Base-by-base conservation (phyloP, 139 green algal species). In the Volvox africanus region DNA sequence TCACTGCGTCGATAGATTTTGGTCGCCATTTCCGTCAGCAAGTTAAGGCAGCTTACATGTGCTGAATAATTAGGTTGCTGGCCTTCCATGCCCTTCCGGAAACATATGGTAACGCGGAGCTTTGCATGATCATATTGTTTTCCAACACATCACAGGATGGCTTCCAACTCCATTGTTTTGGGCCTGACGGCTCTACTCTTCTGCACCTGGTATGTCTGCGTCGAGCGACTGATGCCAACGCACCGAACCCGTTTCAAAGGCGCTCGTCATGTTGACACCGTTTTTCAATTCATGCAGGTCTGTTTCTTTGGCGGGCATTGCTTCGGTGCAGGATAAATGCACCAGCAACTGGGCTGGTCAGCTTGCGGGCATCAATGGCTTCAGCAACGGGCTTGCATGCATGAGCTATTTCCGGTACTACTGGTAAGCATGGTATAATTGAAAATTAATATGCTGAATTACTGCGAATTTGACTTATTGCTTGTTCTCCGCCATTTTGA, bases 301-400 rank as follows among this genome's bases (percentile, higher is more conserved):
- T 82, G 88, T 91, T 26, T 65, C 28, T 21, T 75, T 91, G 30
- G 87, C 87, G 0, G 87, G 87, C 55, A 86, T 91, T 36, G 88
- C 88, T 0, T 73, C 65, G 5, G 37, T 88, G 1, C 78, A 91
- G 65, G 65, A 87, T 1, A 20, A 81, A 65, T 91, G 79, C 30
- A n/a, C 21, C 14, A 33, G 32, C 20, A 21, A 6, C n/a, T 87
- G 88, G 78, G 36, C 28, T 0, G 28, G 24, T 21, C 0, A 3
- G 24, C 37, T 91, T 0, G 3, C 2, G 1, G 36, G 65, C 36
- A 36, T 91, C 28, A 88, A 73, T 24, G 88, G 88, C 79, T 75
- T 91, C 26, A 77, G 50, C n/a, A 14, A 35, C 5, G 79, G 37
- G 37, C 79, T 91, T 77, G 36, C 78, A 16, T 91, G 88, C 65